Conservation (phyloP, 2,329 filamentous ascomycete genomes). For the Parastagonospora avenae region DNA sequence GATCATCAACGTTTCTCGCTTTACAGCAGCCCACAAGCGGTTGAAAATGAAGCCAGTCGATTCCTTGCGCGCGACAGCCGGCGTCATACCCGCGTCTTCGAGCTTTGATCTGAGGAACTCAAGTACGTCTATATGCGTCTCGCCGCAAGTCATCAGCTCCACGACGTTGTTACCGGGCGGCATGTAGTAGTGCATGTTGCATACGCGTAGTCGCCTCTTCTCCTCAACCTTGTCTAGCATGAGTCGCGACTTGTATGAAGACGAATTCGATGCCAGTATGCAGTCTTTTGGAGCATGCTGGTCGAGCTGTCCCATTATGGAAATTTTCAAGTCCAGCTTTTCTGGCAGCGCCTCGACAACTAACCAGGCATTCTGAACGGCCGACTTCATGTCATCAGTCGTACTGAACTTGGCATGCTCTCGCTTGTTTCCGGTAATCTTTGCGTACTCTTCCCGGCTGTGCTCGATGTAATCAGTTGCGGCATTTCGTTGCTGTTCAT, state of each 20-base stretch:
- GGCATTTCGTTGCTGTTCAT: slow-evolving; percentile 11
- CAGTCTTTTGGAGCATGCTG: slow-evolving; percentile 50
- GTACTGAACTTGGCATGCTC: slow-evolving; percentile 7
- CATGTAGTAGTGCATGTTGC: slow-evolving; percentile 61
- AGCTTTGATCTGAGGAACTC: slow-evolving; percentile 52
- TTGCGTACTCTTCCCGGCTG: slow-evolving; percentile 3
- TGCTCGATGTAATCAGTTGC: slow-evolving; percentile 14
- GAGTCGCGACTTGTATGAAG: slow-evolving; percentile 57
- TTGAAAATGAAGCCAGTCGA: slow-evolving; percentile 63
- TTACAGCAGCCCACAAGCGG: slow-evolving; percentile 62
- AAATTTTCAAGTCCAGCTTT: slow-evolving; percentile 55
- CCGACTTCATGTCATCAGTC: slow-evolving; percentile 45
- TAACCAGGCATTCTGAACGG: slow-evolving; percentile 57
- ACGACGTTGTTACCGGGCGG: slow-evolving; percentile 51
- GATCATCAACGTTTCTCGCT: slow-evolving; percentile 57
- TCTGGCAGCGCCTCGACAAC: slow-evolving; percentile 62
- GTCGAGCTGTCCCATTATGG: slow-evolving; percentile 56
- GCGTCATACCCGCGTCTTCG: slow-evolving; percentile 49
- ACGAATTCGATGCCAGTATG: slow-evolving; percentile 59
- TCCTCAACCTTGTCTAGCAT: slow-evolving; percentile 53
- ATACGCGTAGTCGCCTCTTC: slow-evolving; percentile 33
- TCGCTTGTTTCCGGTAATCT: background rate
- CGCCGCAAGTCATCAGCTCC: slow-evolving; percentile 60
- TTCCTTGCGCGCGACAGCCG: slow-evolving; percentile 53
- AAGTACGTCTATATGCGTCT: slow-evolving; percentile 52